These are phyloP conservation scores for Trametes hirsuta DNA, from an alignment of 1,284 basidiomycete genomes.

Conservation along the genomic window DNA sequence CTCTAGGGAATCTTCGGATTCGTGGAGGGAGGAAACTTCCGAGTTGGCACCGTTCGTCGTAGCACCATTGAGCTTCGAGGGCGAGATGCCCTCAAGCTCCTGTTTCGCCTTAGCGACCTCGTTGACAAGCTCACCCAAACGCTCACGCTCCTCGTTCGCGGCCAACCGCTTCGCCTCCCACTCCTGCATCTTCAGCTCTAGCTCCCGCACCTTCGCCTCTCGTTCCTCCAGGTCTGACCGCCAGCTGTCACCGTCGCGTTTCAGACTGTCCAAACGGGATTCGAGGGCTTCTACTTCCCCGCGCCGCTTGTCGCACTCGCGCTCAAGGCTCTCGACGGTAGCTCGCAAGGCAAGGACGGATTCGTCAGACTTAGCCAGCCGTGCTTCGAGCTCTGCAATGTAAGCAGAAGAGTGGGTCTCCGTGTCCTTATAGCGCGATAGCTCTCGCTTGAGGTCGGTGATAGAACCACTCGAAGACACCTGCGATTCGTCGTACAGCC, in stretches of 20 bases:
- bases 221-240: slow-evolving; percentile 80
- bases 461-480: slow-evolving; percentile 78
- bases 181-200: slow-evolving; percentile 78
- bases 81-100: slow-evolving; percentile 50
- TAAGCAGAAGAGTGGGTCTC: slow-evolving; percentile 78
- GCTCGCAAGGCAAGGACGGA: slow-evolving; percentile 68
- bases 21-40: slow-evolving; percentile 27
- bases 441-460: slow-evolving; percentile 82
- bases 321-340: slow-evolving; percentile 79
- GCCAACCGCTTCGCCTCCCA: slow-evolving; percentile 73
- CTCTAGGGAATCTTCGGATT: slow-evolving; percentile 45
- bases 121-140: slow-evolving; percentile 66
- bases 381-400: slow-evolving; percentile 88
- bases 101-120: slow-evolving; percentile 74
- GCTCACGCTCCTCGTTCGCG: slow-evolving; percentile 63
- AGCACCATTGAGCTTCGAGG: slow-evolving; percentile 28
- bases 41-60: slow-evolving; percentile 29
- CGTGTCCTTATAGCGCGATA: slow-evolving; percentile 75
- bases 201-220: slow-evolving; percentile 71
- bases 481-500: slow-evolving; percentile 78
- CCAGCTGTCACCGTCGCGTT: slow-evolving; percentile 73
- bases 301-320: slow-evolving; percentile 69
- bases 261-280: slow-evolving; percentile 70
- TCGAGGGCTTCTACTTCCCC: slow-evolving; percentile 76
- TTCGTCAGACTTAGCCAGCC: slow-evolving; percentile 80